Conservation (phyloP, 2,329 filamentous ascomycete genomes). For the Neophaeococcomyces aloes region DNA sequence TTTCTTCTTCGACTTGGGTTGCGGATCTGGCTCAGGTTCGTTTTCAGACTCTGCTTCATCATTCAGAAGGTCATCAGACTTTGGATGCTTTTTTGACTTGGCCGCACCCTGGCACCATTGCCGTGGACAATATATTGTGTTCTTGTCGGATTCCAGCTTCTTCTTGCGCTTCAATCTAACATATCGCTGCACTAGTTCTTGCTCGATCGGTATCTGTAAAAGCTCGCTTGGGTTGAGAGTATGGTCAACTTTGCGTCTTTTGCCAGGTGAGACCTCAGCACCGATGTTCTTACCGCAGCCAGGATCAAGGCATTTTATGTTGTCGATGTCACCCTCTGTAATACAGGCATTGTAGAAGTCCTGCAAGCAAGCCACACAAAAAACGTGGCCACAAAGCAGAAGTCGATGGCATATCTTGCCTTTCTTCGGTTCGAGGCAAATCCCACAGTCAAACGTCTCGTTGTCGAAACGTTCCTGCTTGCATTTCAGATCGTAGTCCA, state of each 20-base stretch:
- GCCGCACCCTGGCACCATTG: slow-evolving; percentile 88
- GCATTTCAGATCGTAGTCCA: slow-evolving; percentile 68
- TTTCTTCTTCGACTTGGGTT: slow-evolving; percentile 28
- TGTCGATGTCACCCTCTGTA: slow-evolving; percentile 66
- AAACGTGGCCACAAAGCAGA: slow-evolving; percentile 77
- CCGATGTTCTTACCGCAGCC: slow-evolving; percentile 54
- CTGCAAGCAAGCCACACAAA: slow-evolving; percentile 75
- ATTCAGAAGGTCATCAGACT: slow-evolving; percentile 56
- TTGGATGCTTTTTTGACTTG: slow-evolving; percentile 60
- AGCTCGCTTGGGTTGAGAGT: slow-evolving; percentile 75
- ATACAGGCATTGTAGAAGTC: slow-evolving; percentile 89
- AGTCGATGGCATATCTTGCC: slow-evolving; percentile 71
- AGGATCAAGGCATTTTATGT: slow-evolving; percentile 69
- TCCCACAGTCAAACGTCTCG: slow-evolving; percentile 75
- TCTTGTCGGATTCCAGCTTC: slow-evolving; percentile 81
- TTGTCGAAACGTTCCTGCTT: slow-evolving; percentile 67
- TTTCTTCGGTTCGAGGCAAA: slow-evolving; percentile 89
- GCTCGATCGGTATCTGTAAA: slow-evolving; percentile 60
- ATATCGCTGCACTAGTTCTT: slow-evolving; percentile 70
- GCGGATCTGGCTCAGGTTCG: slow-evolving; percentile 15
- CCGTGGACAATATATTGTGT: slow-evolving; percentile 84
- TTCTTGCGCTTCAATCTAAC: slow-evolving; percentile 86
- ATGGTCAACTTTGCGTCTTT: slow-evolving; percentile 51
- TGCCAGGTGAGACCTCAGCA: slow-evolving; percentile 24
- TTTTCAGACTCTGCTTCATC: slow-evolving; percentile 33